A percentile compares a stretch with the other conserved stretches of the same genome.
Conservation (phyloP, 2,329 filamentous ascomycete genomes). For the Tolypocladium cylindrosporum region DNA sequence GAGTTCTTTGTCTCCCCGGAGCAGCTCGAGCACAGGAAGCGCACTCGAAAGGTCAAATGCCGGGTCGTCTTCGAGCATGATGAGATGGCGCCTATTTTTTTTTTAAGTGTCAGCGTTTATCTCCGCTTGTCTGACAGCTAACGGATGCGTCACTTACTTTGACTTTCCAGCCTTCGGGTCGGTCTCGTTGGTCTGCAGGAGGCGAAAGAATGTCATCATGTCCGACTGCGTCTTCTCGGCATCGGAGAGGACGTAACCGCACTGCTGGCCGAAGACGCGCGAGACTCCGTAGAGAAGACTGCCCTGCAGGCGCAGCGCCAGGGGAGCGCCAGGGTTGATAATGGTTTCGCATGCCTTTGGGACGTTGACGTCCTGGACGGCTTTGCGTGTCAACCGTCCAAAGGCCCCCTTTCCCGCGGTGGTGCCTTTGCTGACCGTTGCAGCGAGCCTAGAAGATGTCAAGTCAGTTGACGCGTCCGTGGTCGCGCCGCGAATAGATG, state of each 20-base stretch:
- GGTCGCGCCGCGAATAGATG: neutral
- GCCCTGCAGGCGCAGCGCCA: constrained; percentile 82
- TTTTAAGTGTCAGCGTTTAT: constrained; percentile 5
- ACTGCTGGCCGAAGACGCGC: constrained; percentile 80
- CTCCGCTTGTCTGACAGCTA: constrained; percentile 8
- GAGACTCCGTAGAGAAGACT: constrained; percentile 81
- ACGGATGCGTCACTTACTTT: constrained; percentile 48
- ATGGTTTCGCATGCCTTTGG: constrained; percentile 84
- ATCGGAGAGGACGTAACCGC: constrained; percentile 73
- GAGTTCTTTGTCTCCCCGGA: constrained; percentile 25
- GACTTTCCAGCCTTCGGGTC: constrained; percentile 63
- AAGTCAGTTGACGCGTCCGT: neutral
- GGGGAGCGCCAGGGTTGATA: constrained; percentile 66
- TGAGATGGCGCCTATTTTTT: constrained; percentile 54
- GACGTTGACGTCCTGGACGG: constrained; percentile 81
- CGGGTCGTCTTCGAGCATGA: constrained; percentile 74
- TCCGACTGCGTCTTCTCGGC: constrained; percentile 63
- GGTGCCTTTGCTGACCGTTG: constrained; percentile 69
- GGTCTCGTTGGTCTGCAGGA: constrained; percentile 43
- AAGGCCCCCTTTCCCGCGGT: constrained; percentile 64
- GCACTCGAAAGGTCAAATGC: constrained; percentile 43
- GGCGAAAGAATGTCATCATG: constrained; percentile 58
- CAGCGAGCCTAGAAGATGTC: constrained; percentile 64
- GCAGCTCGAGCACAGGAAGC: constrained; percentile 21
- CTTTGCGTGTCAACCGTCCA: constrained; percentile 70